Conservation (phyloP, 1,284 basidiomycete genomes). For the Austroboletus niveus region DNA sequence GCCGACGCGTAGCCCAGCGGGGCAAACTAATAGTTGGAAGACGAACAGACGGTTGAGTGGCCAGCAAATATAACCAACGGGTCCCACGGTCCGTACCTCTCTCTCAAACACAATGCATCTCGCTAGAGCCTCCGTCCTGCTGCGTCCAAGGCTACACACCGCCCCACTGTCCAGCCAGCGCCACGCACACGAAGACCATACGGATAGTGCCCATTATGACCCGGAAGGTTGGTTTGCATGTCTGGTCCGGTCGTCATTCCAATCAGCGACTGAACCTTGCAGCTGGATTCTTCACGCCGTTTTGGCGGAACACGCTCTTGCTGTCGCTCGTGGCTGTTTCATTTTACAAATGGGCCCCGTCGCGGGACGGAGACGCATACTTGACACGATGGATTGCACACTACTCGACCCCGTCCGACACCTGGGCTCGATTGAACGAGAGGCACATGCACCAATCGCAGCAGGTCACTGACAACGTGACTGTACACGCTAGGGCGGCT, state of each 20-base stretch:
- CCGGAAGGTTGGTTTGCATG: slow-evolving; percentile 58
- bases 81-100: too few relatives aligned
- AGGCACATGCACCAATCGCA: slow-evolving; percentile 54
- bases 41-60: too few relatives aligned
- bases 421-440: slow-evolving; percentile 53
- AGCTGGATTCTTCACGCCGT: slow-evolving; percentile 55
- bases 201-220: slow-evolving; percentile 46
- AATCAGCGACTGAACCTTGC: slow-evolving; percentile 6
- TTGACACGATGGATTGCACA: slow-evolving; percentile 62
- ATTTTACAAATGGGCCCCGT: slow-evolving; percentile 67
- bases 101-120: slow-evolving; percentile 20
- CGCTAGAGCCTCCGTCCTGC: slow-evolving; percentile 34
- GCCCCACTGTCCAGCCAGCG: slow-evolving; percentile 25
- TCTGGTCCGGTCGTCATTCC: not conserved
- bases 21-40: too few relatives aligned
- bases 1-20: too few relatives aligned
- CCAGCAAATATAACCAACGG: too few relatives aligned
- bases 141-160: slow-evolving; percentile 27
- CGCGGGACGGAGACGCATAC: slow-evolving; percentile 53
- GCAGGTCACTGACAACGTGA: slow-evolving; percentile 42
- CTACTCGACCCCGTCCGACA: slow-evolving; percentile 47
- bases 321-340: slow-evolving; percentile 46
- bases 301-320: slow-evolving; percentile 61
- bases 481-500: slow-evolving; percentile 50
- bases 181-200: slow-evolving; percentile 36